Percentiles rank a stretch among this genome's conserved stretches.
phyloP scores from a whole-genome alignment of 305 asterid species.

The Rubia peregrina region DNA sequence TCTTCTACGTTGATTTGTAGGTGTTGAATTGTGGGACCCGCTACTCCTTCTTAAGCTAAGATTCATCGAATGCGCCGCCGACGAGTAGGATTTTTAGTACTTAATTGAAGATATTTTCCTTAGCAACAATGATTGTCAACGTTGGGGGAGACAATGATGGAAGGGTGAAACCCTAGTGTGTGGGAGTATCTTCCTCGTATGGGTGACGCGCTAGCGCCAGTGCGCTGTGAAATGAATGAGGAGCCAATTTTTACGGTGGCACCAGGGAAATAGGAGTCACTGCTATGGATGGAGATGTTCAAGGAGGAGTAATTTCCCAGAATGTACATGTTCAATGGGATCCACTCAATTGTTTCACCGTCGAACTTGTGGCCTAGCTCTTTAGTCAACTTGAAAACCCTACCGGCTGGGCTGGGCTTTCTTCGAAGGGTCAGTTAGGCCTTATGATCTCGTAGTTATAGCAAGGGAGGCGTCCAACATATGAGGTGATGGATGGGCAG shows the following conservation, averaged over 20 bases:
- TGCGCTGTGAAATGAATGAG: slow-evolving; percentile 55
- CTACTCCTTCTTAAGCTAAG: no score
- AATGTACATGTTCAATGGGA: slow-evolving; percentile 83
- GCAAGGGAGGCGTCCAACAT: slow-evolving; percentile 52
- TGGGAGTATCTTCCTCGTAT: slow-evolving; percentile 50
- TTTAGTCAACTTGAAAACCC: slow-evolving; percentile 68
- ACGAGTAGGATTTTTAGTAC: no score
- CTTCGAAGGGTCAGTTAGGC: slow-evolving; percentile 35
- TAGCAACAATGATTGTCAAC: no score
- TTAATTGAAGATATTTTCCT: no score
- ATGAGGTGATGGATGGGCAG: slow-evolving; percentile 22
- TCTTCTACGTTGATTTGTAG: no score
- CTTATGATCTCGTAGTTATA: slow-evolving; percentile 49
- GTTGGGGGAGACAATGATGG: no score
- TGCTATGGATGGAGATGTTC: slow-evolving; percentile 58
- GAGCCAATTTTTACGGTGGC: slow-evolving; percentile 59
- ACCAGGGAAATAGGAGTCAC: slow-evolving; percentile 58
- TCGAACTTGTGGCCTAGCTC: slow-evolving; percentile 74
- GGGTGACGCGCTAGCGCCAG: slow-evolving; percentile 48
- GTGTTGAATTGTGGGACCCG: no score
- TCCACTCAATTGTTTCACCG: slow-evolving; percentile 79
- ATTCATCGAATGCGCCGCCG: no score
- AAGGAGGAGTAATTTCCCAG: slow-evolving; percentile 66
- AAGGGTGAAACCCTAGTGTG: slow-evolving; percentile 56
- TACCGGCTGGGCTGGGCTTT: slow-evolving; percentile 39